phyloP scores from a whole-genome alignment of 2,329 filamentous ascomycete genomes.

The Akanthomyces uredinophilus region DNA sequence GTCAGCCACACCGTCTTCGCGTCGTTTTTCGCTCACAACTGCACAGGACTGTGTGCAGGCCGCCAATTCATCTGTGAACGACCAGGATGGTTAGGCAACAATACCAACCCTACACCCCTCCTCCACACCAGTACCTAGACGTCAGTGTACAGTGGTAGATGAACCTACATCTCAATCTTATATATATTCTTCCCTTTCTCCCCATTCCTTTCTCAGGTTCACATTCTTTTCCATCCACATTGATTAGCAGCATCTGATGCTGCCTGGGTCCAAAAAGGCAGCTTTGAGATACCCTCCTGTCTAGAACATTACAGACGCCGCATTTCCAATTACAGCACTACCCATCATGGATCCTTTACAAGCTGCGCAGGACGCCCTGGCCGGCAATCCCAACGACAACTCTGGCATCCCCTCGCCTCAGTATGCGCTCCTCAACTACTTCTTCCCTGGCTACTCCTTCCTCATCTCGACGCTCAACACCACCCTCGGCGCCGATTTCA shows the following conservation, averaged over 20 bases:
- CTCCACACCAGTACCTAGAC: neutral
- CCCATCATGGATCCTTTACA: slow-evolving; percentile 6
- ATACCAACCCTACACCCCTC: neutral
- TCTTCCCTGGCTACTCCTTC: slow-evolving; percentile 62
- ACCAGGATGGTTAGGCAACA: neutral
- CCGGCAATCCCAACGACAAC: neutral
- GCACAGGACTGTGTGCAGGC: neutral
- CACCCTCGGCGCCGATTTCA: slow-evolving; percentile 58
- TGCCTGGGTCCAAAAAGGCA: neutral
- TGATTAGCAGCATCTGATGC: neutral
- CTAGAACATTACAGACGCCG: neutral
- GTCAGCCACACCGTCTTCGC: neutral
- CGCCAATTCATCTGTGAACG: neutral
- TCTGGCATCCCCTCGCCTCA: slow-evolving; percentile 27
- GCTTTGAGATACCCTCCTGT: neutral
- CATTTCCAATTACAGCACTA: neutral
- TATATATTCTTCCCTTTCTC: neutral
- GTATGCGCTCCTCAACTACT: slow-evolving; percentile 51
- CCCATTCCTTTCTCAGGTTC: neutral
- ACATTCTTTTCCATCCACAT: neutral
- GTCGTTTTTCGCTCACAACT: neutral
- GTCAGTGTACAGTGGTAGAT: neutral
- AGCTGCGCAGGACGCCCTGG: neutral
- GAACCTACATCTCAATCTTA: neutral
- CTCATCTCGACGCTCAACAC: slow-evolving; percentile 48